Evolutionary conservation across 2,329 filamentous ascomycete genomes (phyloP).

Genomic region (Apiospora arundinis): DNA sequence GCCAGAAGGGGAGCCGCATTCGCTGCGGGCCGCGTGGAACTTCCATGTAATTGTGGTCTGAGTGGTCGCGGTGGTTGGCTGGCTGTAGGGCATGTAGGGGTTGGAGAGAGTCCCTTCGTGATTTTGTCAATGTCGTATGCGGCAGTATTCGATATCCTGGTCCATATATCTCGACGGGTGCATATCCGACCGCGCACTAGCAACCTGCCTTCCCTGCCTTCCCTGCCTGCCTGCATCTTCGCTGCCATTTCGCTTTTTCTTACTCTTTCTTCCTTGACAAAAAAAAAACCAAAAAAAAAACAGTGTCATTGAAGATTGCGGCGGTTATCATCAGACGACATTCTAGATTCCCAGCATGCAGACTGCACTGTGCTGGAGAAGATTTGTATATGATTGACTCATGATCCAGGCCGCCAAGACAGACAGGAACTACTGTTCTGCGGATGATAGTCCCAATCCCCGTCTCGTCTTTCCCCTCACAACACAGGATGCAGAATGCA

Average conservation of each 20-base stretch:
- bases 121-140: too few species aligned
- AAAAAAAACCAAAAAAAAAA: background rate
- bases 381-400: background rate
- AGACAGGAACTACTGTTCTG: too few species aligned
- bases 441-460: too few species aligned
- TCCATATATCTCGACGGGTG: slow-evolving; percentile 7
- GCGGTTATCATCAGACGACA: background rate
- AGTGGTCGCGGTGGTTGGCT: background rate
- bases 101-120: background rate
- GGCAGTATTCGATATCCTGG: background rate
- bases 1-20: background rate
- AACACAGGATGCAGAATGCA: too few species aligned
- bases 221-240: background rate
- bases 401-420: too few species aligned
- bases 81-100: background rate
- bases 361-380: background rate
- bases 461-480: too few species aligned
- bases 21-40: slow-evolving; percentile 2
- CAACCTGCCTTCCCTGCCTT: too few species aligned
- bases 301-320: background rate
- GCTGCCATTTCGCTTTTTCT: background rate
- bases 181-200: background rate
- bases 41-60: background rate
- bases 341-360: background rate
- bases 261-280: background rate